Evolutionary conservation across 371 early-diverging fungal genomes (phyloP).

Genomic region (Mucor piriformis): DNA sequence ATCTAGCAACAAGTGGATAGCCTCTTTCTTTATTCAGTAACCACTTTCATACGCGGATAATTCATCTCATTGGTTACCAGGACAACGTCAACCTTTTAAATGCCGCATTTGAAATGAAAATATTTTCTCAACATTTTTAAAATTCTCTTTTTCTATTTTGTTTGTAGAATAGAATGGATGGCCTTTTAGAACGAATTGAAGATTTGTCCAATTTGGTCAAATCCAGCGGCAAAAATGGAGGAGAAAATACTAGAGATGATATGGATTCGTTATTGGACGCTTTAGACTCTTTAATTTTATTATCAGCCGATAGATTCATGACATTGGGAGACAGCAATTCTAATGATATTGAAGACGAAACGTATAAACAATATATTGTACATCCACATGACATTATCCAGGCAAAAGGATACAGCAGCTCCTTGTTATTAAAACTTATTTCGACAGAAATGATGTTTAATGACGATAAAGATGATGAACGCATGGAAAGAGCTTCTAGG

Average conservation of each 20-base stretch:
- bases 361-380: conserved; percentile 25
- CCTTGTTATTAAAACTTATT: conserved; percentile 33
- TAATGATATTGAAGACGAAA: conserved; percentile 23
- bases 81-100: background rate
- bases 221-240: conserved; percentile 2
- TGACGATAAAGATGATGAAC: conserved; percentile 36
- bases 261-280: conserved; percentile 10
- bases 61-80: background rate
- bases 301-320: conserved; percentile 41
- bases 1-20: no score
- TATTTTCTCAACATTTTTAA: background rate
- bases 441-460: conserved; percentile 26
- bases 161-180: background rate
- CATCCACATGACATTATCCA: conserved; percentile 25
- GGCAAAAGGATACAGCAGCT: conserved; percentile 28
- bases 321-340: conserved; percentile 25
- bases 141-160: background rate
- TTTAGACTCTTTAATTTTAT: conserved; percentile 34
- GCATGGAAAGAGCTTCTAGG: conserved; percentile 41
- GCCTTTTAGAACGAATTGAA: conserved; percentile 8
- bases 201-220: conserved; percentile 2
- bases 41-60: no score
- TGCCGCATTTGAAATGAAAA: background rate
- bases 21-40: no score
- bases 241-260: background rate